Conservation (phyloP, 352 stramenopile species). For the Phytophthora cryptogea region DNA sequence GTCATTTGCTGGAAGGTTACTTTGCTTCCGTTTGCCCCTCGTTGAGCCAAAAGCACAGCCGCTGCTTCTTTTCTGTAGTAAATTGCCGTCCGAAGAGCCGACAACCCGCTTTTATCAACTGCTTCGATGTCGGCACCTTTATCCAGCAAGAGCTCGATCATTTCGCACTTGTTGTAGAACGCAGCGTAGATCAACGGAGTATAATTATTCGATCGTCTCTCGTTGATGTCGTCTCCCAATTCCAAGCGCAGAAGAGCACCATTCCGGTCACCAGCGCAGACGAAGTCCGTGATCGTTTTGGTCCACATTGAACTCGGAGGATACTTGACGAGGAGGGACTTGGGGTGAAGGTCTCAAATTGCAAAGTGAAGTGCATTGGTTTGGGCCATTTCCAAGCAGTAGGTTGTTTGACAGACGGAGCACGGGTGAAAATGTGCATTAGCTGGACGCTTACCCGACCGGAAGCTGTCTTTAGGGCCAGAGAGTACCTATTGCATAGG, state of each 20-base stretch:
- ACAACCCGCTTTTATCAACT: constrained; percentile 6
- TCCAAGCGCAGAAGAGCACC: background rate
- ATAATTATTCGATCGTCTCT: background rate
- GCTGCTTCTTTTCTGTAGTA: constrained; percentile 6
- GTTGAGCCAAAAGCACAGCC: background rate
- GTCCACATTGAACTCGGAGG: too few relatives aligned
- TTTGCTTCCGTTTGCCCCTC: constrained; percentile 4
- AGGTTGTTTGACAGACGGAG: too few relatives aligned
- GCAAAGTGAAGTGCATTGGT: too few relatives aligned
- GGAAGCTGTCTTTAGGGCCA: too few relatives aligned
- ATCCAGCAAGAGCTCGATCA: constrained; percentile 16
- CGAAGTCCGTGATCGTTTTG: background rate
- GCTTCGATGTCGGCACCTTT: constrained; percentile 11
- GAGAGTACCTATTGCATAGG: too few relatives aligned
- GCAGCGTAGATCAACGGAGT: constrained; percentile 8
- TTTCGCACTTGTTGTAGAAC: constrained; percentile 5
- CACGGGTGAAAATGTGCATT: too few relatives aligned
- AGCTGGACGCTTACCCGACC: too few relatives aligned
- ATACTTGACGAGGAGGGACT: too few relatives aligned
- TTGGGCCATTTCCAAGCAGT: too few relatives aligned
- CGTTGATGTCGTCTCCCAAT: background rate
- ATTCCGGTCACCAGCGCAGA: background rate
- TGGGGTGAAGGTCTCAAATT: too few relatives aligned
- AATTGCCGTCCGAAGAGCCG: constrained; percentile 8
- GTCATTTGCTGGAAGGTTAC: background rate